phyloP scores from a whole-genome alignment of 169 alveolate species.

The Cryptosporidium sp. region DNA sequence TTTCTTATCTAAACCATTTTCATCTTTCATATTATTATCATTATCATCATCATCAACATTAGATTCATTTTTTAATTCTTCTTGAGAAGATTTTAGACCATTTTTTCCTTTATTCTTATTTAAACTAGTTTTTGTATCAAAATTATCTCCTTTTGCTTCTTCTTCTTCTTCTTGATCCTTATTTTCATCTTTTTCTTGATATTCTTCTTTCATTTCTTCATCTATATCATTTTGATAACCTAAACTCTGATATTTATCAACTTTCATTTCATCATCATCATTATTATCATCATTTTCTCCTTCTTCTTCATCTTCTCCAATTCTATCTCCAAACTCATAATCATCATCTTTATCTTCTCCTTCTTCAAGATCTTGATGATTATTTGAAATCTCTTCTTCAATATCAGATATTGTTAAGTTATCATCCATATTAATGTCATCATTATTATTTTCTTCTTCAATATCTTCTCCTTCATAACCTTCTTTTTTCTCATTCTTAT shows the following conservation, averaged over 20 bases:
- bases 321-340: background rate
- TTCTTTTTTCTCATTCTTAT: slow-evolving; percentile 82
- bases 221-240: background rate
- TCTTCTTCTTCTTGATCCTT: slow-evolving; percentile 26
- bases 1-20: background rate
- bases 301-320: background rate
- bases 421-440: slow-evolving; percentile 42
- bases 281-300: background rate
- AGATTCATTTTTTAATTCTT: slow-evolving; percentile 7
- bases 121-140: background rate
- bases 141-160: background rate
- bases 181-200: slow-evolving; percentile 11
- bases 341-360: slow-evolving; percentile 72
- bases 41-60: background rate
- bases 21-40: background rate
- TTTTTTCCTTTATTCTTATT: background rate
- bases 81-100: slow-evolving; percentile 14
- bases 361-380: too few relatives aligned
- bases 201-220: background rate
- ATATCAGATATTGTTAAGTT: slow-evolving; percentile 28
- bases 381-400: slow-evolving; percentile 62
- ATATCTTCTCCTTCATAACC: slow-evolving; percentile 67
- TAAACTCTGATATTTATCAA: background rate
- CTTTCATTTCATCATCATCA: slow-evolving; percentile 16
- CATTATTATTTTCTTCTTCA: slow-evolving; percentile 75